Evolutionary conservation across 2,329 filamentous ascomycete genomes (phyloP).

Genomic region (Epicoccum sorghinum): DNA sequence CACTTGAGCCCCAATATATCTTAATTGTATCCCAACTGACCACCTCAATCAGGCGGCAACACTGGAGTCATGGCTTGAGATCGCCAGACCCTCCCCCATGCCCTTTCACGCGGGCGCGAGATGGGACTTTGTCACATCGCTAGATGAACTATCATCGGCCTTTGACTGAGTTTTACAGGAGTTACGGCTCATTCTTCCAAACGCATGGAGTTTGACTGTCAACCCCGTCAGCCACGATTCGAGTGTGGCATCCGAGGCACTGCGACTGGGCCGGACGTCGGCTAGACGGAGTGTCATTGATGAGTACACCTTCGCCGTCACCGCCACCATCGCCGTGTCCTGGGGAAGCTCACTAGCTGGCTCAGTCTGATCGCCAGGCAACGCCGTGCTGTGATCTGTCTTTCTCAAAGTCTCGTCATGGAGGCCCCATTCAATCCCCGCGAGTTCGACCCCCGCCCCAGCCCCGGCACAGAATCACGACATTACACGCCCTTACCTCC

Average conservation of each 20-base stretch:
- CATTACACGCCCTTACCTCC: conserved; percentile 20
- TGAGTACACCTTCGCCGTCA: neutral
- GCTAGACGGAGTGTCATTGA: neutral
- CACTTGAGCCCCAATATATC: conserved; percentile 19
- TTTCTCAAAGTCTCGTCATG: neutral
- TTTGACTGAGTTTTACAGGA: conserved; percentile 23
- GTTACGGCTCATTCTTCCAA: conserved; percentile 2
- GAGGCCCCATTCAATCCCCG: conserved; percentile 9
- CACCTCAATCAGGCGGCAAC: conserved; percentile 37
- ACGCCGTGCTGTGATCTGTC: neutral
- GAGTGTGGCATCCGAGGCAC: neutral
- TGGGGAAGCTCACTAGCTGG: neutral
- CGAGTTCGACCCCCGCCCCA: conserved; percentile 17
- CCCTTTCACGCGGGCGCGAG: conserved; percentile 20
- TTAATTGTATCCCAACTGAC: conserved; percentile 26
- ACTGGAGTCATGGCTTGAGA: conserved; percentile 46
- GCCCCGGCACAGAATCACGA: conserved; percentile 18
- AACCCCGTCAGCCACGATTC: too few species aligned
- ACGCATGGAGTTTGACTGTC: neutral
- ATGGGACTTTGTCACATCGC: conserved; percentile 22
- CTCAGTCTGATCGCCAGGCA: neutral
- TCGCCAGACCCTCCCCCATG: conserved; percentile 11
- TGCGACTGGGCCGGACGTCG: neutral
- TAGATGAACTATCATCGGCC: conserved; percentile 21
- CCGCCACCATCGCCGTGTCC: neutral